phyloP scores from a whole-genome alignment of 257 asterid genomes.

The Gentiana straminea region DNA sequence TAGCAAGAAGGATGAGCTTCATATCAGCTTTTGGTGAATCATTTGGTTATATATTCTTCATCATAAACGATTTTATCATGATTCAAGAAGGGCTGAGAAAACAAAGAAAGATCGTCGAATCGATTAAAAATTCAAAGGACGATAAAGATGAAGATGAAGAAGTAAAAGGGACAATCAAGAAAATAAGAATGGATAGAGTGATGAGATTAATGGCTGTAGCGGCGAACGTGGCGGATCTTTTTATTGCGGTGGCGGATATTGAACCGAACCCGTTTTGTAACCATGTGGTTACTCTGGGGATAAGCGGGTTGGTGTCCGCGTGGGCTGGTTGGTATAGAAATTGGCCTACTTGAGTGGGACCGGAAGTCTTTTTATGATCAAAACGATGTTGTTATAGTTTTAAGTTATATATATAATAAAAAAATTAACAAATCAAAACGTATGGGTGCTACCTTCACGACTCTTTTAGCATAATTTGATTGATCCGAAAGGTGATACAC shows the following conservation, averaged over 20 bases:
- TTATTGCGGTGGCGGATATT: conserved; percentile 74
- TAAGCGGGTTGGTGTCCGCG: conserved; percentile 90
- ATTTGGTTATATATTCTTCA: conserved; percentile 62
- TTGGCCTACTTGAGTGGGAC: conserved; percentile 51
- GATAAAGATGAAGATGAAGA: conserved; percentile 12
- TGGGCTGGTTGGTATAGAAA: conserved; percentile 99
- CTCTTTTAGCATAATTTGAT: no score
- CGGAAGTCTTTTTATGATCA: no score
- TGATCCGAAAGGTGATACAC: no score
- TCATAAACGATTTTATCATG: conserved; percentile 47
- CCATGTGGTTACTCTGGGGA: conserved; percentile 73
- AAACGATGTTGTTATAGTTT: no score
- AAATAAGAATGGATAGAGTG: conserved; percentile 61
- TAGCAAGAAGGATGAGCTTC: conserved; percentile 66
- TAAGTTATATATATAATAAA: no score
- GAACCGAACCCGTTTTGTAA: conserved; percentile 88
- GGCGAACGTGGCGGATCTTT: conserved; percentile 76
- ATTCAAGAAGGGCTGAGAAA: conserved; percentile 49
- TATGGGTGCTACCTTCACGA: no score
- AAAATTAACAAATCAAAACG: no score
- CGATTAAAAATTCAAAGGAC: conserved; percentile 10
- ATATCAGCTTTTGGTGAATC: conserved; percentile 92
- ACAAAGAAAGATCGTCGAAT: conserved; percentile 27
- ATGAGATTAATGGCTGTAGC: conserved; percentile 89
- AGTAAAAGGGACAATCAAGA: conserved; percentile 18